Base-by-base conservation (phyloP, 2,329 filamentous ascomycete genomes). In the Aspergillus eucalypticola region DNA sequence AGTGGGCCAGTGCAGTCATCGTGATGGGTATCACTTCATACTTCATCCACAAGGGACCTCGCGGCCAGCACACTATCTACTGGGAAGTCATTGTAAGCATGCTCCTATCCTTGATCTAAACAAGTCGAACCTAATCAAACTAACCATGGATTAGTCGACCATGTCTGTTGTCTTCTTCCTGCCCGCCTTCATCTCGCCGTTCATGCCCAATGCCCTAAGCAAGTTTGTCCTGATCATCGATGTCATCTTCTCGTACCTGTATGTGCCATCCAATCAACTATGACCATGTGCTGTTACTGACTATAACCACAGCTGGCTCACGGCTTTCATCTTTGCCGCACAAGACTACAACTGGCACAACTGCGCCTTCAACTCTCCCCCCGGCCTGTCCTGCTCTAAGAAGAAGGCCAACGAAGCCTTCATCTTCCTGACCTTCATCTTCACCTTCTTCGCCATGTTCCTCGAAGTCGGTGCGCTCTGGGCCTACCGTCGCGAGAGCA, bases 181-280 rank as follows among this genome's bases (percentile, higher is more conserved):
- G 5, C 77, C 77, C 3, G 76, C 72, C 19, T 75, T 81, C 60
- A 59, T 76, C 53, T 80, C 71, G 23, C 78, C 74, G 0, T 78
- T 81, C 69, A 59, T 77, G 60, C 72, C 72, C 8, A 67, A 58
- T 3, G 62, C 73, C 21, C 69, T 77, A 10, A 72, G 71, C 69
- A 75, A 72, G 59, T 71, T 76, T 51, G 73, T 77, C 3, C 71
- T 78, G 21, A 61, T 64, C 0, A 75, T 80, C 52, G 79, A 81
- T 64, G 67, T 80, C 8, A 62, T 80, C 61, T 81, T 81, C 70
- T 79, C 77, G 6, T 81, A 81, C 60, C 74, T 81, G 74, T 79
- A 71, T 21, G 72, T 63, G 3, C 48, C 17, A n/a, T n/a, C 5
- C 5, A 6, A 23, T 2, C n/a, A 35, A 15, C 4, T 11, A 35